phyloP scores from a whole-genome alignment of 140 eudicot genomes.

The Anethum foeniculum region DNA sequence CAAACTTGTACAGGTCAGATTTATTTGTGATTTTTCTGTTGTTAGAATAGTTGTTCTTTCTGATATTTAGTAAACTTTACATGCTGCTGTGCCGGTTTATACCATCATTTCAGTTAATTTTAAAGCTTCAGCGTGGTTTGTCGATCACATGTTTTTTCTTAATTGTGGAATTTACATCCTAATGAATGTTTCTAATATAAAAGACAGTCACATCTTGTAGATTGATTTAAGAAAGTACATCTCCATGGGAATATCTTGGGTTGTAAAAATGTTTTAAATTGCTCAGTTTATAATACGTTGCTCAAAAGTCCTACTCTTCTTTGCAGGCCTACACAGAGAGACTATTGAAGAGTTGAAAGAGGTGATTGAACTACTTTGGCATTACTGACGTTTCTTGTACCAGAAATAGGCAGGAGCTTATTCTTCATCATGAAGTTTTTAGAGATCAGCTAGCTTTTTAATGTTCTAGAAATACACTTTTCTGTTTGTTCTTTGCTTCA shows the following conservation, averaged over 20 bases:
- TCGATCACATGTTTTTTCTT: background rate
- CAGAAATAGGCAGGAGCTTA: background rate
- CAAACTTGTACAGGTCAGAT: conserved; percentile 83
- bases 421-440: background rate
- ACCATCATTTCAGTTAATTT: background rate
- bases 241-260: background rate
- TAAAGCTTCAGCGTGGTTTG: background rate
- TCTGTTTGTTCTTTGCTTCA: background rate
- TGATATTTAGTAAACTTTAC: background rate
- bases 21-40: background rate
- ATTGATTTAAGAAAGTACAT: background rate
- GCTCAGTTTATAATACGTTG: background rate
- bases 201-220: too few relatives aligned
- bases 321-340: conserved; percentile 13
- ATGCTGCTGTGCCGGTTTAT: background rate
- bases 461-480: background rate
- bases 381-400: background rate
- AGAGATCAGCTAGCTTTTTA: background rate
- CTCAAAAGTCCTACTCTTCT: background rate
- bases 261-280: background rate
- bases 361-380: background rate
- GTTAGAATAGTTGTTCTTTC: background rate
- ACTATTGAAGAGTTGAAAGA: conserved; percentile 6
- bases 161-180: background rate
- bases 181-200: background rate